These are phyloP conservation scores for Claviceps humidiphila DNA, from an alignment of 2,329 filamentous ascomycete species.

Conservation along the genomic window DNA sequence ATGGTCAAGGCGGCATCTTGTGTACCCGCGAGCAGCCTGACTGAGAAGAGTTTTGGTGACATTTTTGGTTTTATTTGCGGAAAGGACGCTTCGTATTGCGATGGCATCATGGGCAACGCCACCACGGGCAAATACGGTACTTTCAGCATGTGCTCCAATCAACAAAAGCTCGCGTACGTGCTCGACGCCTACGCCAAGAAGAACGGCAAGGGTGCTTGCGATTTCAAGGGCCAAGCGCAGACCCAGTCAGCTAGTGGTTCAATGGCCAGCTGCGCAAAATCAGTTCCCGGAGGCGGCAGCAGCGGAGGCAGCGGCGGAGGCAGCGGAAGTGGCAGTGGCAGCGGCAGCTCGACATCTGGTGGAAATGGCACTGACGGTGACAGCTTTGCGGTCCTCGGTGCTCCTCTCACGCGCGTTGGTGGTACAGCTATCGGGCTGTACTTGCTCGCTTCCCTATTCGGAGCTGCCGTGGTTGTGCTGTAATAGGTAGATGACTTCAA, in stretches of 20 bases:
- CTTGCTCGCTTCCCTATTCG: constrained; percentile 34
- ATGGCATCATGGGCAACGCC: constrained; percentile 43
- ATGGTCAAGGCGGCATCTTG: constrained; percentile 69
- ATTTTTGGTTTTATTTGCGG: constrained; percentile 70
- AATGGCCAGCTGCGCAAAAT: constrained; percentile 41
- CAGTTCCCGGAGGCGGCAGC: constrained; percentile 42
- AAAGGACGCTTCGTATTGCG: constrained; percentile 40
- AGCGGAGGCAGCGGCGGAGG: background rate
- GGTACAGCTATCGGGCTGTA: constrained; percentile 37
- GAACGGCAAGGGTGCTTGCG: constrained; percentile 44
- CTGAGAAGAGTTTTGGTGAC: constrained; percentile 45
- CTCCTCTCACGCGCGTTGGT: constrained; percentile 26
- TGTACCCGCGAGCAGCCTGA: constrained; percentile 45
- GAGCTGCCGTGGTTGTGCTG: constrained; percentile 39
- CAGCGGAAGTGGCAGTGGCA: background rate
- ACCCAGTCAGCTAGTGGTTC: constrained; percentile 35
- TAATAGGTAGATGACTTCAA: constrained; percentile 18
- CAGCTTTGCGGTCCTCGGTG: constrained; percentile 23
- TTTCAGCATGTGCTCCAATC: constrained; percentile 62
- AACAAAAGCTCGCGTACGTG: constrained; percentile 59
- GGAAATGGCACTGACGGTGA: constrained; percentile 11
- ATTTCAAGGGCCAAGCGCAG: constrained; percentile 55
- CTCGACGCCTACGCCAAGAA: constrained; percentile 59
- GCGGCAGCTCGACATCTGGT: background rate
- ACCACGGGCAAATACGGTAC: constrained; percentile 49